Base-by-base conservation (phyloP, 768 basidiomycete species). In the Coprinopsis strossmayeri region DNA sequence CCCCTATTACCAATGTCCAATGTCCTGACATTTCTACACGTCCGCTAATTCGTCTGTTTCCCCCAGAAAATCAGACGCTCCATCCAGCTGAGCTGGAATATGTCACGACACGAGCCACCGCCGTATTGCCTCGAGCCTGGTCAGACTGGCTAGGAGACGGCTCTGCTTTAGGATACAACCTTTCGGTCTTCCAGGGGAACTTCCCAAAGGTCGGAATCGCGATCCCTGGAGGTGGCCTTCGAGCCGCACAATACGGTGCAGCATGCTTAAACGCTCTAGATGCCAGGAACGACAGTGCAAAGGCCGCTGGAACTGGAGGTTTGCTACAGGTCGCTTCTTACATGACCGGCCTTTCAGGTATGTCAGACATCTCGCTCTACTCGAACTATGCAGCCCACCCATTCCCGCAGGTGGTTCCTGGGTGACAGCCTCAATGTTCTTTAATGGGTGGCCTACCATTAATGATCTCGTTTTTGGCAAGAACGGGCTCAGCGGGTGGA, bases 291-390 rank as follows among this genome's bases (percentile, higher is more conserved):
- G 60, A 62, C 1, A 73, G 80, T 13, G 69, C 82, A 23, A 79
- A 78, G 55, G 61, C 66, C 1, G 69, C 66, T 2, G 83, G 83
- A 4, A 81, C 82, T 0, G 84, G 84, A 2, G 84, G 84, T 2
- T 68, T 88, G 12, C 64, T 84, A 41, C 86, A 87, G 59, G 79
- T 83, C n/a, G 64, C 79, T 3, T 81, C 79, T 2, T 90, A 89
- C 65, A 67, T 85, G 34, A 64, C 79, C 9, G 84, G 78, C 1
- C 69, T 88, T 7, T 84, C 82, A 51, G 82, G 82, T 82, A 50
- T 40, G 68, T 59, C 25, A n/a, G n/a, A n/a, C n/a, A n/a, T n/a
- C n/a, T n/a, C 4, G 18, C 20, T 32, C 11, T 42, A 3, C 18
- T 45, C 44, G 11, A 45, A 24, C 15, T 24, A 43, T 25, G 26